These are phyloP conservation scores for Nemania sp. DNA, from an alignment of 2,329 filamentous ascomycete species.

Conservation along the genomic window DNA sequence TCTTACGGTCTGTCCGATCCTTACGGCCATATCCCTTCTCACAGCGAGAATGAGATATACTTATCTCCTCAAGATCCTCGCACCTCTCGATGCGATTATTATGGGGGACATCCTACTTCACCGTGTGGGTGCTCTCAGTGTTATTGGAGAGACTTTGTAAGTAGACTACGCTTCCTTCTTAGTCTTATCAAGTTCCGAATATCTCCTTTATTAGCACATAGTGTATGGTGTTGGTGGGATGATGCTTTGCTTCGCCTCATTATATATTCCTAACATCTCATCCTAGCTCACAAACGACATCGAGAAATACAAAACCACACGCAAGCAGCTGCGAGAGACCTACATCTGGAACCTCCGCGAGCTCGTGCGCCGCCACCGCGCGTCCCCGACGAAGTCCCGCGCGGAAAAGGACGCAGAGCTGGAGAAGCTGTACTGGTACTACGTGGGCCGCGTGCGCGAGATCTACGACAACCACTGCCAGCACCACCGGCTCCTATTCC, in stretches of 20 bases:
- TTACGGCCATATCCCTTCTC: neutral
- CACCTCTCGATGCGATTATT: neutral
- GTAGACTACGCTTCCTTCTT: conserved; percentile 18
- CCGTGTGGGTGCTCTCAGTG: conserved; percentile 44
- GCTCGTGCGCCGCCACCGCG: conserved; percentile 38
- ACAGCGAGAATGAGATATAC: neutral
- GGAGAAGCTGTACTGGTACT: conserved; percentile 41
- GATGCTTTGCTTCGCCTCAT: neutral
- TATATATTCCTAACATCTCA: conserved; percentile 15
- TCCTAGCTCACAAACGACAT: conserved; percentile 43
- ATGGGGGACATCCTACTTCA: conserved; percentile 25
- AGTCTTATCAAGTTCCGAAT: neutral
- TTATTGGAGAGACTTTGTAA: conserved; percentile 46
- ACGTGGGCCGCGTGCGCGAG: conserved; percentile 37
- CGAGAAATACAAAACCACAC: conserved; percentile 40
- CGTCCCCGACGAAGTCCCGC: conserved; percentile 32
- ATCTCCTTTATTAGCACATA: neutral
- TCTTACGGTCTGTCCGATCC: neutral
- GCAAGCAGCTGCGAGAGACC: conserved; percentile 40
- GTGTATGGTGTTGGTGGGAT: neutral
- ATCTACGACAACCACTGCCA: conserved; percentile 35
- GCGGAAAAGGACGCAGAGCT: conserved; percentile 39
- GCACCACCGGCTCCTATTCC: conserved; percentile 36
- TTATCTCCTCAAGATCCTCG: conserved; percentile 1
- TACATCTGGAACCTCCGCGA: conserved; percentile 46